Evolutionary conservation across 1,284 basidiomycete species (phyloP).

Genomic region (Ganoderma leucocontextum): DNA sequence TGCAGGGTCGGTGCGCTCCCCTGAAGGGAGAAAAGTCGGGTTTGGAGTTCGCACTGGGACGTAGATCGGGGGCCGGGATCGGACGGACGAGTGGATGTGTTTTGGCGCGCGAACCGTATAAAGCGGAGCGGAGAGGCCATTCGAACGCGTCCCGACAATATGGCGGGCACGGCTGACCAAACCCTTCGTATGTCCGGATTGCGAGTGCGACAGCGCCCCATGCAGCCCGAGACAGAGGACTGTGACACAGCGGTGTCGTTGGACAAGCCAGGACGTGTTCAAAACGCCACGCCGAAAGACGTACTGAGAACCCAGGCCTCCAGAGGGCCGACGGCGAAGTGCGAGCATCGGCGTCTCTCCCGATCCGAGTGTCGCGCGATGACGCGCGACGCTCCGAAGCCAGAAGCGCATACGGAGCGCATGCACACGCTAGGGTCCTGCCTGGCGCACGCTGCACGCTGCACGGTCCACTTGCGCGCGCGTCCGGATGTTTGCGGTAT

Average conservation of each 20-base stretch:
- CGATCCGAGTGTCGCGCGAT: neutral
- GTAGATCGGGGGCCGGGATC: constrained; percentile 1
- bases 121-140: neutral
- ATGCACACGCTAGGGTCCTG: neutral
- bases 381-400: neutral
- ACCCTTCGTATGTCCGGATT: neutral
- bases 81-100: neutral
- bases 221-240: neutral
- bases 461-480: constrained; percentile 1
- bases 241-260: neutral
- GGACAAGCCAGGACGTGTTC: neutral
- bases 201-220: neutral
- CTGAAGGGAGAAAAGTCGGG: constrained; percentile 1
- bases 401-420: neutral
- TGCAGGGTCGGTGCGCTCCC: constrained; percentile 3
- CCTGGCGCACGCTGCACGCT: neutral
- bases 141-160: neutral
- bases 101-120: neutral
- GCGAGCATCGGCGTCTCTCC: neutral
- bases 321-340: neutral
- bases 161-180: neutral
- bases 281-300: neutral
- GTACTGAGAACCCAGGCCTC: neutral
- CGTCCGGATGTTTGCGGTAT: neutral
- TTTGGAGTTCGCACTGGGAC: neutral